Base-by-base conservation (phyloP, 495 filamentous ascomycete genomes). In the Staphylotrichum tortipilum region DNA sequence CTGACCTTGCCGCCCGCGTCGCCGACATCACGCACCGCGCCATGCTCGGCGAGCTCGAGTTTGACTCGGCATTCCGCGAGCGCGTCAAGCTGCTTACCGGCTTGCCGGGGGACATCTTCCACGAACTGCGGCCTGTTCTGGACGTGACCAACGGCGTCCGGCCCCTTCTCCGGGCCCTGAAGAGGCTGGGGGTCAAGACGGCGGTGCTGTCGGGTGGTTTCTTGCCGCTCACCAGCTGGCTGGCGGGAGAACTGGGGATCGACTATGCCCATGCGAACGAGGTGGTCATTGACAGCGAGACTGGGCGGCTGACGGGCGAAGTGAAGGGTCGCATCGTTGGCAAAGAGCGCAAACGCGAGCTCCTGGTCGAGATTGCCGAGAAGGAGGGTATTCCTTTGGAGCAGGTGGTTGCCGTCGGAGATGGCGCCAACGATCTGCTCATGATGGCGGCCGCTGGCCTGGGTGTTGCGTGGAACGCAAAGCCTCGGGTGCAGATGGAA, bases 21-120 rank as follows among this genome's bases (percentile, higher is more conserved):
- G 68, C 73, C 18, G 81, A 81, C 52, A 95, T 98, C 62, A 98
- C 92, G 4, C 82, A 81, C 39, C 82, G 88, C 15, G 91, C 92
- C 24, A 98, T 98, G 92, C 82, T 90, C 53, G 92, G 92, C 38
- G 92, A 97, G 63, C 75, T 95, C n/a, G 91, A 97, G 62, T 98
- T 98, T 56, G 80, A 88, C 22, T 74, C 79, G 10, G 86, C 83
- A 1, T 79, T 98, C 55, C 79, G 78, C 34, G 84, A 84, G 62
- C 80, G 92, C 9, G 87, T 90, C 21, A 73, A 74, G 37, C 75
- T 97, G 24, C 77, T 98, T 9, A 85, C 84, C 51, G 90, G 89
- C 22, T 79, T 94, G 28, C 78, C 83, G 1, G 80, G 78, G 1
- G 78, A 78, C 50, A 86, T 98, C 24, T 97, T 91, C 64, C 82